Evolutionary conservation across 2,329 filamentous ascomycete genomes (phyloP).

Genomic region (Penicillium sp.): DNA sequence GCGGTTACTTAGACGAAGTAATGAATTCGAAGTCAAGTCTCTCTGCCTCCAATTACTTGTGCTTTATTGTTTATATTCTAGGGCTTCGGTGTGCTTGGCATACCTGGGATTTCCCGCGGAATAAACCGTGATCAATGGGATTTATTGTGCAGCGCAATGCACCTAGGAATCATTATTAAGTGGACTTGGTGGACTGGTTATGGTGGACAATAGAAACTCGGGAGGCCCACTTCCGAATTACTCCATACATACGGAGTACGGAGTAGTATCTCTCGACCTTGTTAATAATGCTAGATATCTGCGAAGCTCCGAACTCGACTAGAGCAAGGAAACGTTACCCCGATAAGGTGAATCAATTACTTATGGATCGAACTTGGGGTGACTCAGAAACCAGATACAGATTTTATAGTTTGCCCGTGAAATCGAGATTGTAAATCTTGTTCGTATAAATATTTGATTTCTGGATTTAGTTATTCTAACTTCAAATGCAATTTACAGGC

Average conservation of each 20-base stretch:
- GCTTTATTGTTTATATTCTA: background rate
- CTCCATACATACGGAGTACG: background rate
- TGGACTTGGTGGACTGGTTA: background rate
- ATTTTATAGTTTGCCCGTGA: background rate
- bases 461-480: background rate
- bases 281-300: background rate
- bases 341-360: background rate
- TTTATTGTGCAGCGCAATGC: background rate
- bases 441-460: constrained; percentile 1
- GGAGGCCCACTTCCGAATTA: background rate
- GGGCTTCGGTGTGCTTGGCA: background rate
- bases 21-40: constrained; percentile 7
- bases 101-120: background rate
- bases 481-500: constrained; percentile 35
- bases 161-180: background rate
- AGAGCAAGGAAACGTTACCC: background rate
- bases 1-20: constrained; percentile 10
- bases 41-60: background rate
- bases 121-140: background rate
- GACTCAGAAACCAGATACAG: background rate
- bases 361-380: background rate
- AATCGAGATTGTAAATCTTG: background rate
- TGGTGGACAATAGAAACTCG: background rate
- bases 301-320: background rate
- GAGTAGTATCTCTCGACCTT: too few species aligned